Evolutionary conservation across 2,329 filamentous ascomycete species (phyloP).

Genomic region (Polytolypa hystricis): DNA sequence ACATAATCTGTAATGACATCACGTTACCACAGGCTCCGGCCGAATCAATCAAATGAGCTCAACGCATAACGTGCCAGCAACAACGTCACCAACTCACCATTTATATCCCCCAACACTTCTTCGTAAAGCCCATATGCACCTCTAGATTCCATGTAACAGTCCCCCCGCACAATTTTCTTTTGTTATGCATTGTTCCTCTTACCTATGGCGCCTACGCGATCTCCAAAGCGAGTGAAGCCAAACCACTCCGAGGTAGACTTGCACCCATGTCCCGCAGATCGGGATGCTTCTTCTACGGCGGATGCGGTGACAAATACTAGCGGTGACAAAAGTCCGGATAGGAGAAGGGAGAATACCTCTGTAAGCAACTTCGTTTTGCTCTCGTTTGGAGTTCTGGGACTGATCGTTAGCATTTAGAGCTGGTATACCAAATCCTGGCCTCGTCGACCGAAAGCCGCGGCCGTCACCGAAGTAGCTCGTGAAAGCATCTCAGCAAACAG

Average conservation of each 20-base stretch:
- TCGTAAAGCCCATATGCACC: not conserved
- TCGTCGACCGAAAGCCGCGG: slow-evolving; percentile 33
- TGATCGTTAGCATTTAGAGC: slow-evolving; percentile 16
- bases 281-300: not conserved
- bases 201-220: slow-evolving; percentile 31
- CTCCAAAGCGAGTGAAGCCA: slow-evolving; percentile 34
- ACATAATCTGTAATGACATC: not conserved
- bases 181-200: slow-evolving; percentile 25
- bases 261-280: slow-evolving; percentile 10
- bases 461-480: slow-evolving; percentile 39
- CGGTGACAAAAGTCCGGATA: slow-evolving; percentile 7
- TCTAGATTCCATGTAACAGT: not conserved
- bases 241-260: slow-evolving; percentile 24
- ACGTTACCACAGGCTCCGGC: too few species aligned
- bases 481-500: slow-evolving; percentile 38
- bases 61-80: not conserved
- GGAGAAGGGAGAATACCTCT: slow-evolving; percentile 16
- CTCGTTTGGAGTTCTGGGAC: not conserved
- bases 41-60: too few species aligned
- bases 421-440: slow-evolving; percentile 39
- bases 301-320: slow-evolving; percentile 14
- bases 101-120: not conserved
- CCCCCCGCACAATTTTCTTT: slow-evolving; percentile 3
- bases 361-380: slow-evolving; percentile 17
- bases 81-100: not conserved